Evolutionary conservation across 2,329 filamentous ascomycete genomes (phyloP).

Genomic region (Fusarium verticillioides): DNA sequence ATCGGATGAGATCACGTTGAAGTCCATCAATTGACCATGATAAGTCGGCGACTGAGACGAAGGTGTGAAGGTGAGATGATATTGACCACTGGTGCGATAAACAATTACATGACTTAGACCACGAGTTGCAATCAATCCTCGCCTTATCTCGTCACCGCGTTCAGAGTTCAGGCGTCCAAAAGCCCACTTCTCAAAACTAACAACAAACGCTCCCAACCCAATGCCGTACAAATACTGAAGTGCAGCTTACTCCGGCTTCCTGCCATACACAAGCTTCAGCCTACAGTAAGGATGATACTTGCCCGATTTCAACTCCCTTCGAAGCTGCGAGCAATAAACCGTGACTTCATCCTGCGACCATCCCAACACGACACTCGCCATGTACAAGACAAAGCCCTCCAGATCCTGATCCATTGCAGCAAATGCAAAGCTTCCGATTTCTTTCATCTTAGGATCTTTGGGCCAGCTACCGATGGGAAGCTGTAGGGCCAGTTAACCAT

Average conservation of each 20-base stretch:
- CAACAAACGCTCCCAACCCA: not conserved
- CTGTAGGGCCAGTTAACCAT: accelerated
- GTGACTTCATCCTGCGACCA: slow-evolving; percentile 20
- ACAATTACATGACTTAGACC: accelerated
- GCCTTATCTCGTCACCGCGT: no score
- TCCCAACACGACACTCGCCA: slow-evolving; percentile 13
- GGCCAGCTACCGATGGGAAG: slow-evolving; percentile 3
- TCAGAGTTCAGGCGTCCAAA: not conserved
- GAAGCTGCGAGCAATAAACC: slow-evolving; percentile 24
- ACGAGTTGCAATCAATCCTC: accelerated
- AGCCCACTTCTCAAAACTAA: not conserved
- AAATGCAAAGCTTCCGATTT: not conserved
- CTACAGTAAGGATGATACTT: slow-evolving; percentile 22
- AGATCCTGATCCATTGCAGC: slow-evolving; percentile 12
- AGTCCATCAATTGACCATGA: not conserved
- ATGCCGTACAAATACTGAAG: not conserved
- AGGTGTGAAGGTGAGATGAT: not conserved
- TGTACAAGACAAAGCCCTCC: not conserved
- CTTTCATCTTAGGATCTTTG: not conserved
- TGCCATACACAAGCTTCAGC: slow-evolving; percentile 11
- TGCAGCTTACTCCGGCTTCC: not conserved
- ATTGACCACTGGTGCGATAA: accelerated
- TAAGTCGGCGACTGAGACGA: not conserved
- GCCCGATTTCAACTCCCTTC: not conserved
- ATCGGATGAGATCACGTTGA: not conserved